phyloP scores from a whole-genome alignment of 2,329 filamentous ascomycete genomes.

The Scedosporium apiospermum region DNA sequence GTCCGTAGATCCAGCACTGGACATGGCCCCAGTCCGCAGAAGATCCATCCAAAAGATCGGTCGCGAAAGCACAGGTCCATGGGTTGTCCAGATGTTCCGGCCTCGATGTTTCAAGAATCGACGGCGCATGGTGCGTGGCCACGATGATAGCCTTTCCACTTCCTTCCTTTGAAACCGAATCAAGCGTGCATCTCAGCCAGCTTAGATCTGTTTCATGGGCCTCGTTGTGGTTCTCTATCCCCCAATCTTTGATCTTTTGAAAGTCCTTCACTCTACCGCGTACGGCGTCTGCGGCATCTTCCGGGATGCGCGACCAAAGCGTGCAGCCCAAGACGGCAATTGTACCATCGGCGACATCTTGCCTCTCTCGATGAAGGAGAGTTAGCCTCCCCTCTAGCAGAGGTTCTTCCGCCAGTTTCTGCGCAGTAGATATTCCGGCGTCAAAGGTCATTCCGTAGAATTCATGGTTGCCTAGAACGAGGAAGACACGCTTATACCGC shows the following conservation, averaged over 20 bases:
- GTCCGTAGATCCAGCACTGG: constrained; percentile 35
- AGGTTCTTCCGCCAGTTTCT: constrained; percentile 26
- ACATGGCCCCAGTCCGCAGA: constrained; percentile 14
- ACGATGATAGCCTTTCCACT: constrained; percentile 29
- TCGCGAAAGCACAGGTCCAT: constrained; percentile 41
- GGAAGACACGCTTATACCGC: constrained; percentile 32
- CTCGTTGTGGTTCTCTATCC: constrained; percentile 35
- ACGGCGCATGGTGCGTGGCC: constrained; percentile 49
- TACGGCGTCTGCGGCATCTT: constrained; percentile 27
- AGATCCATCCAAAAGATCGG: constrained; percentile 24
- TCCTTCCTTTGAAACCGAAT: background rate
- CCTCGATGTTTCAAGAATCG: constrained; percentile 33
- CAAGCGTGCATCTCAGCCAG: constrained; percentile 31
- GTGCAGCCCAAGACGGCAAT: constrained; percentile 49
- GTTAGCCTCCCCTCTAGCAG: constrained; percentile 26
- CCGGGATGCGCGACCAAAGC: constrained; percentile 42
- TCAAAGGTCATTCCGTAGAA: constrained; percentile 35
- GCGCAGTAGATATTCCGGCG: constrained; percentile 25
- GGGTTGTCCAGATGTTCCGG: constrained; percentile 37
- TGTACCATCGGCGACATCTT: constrained; percentile 22
- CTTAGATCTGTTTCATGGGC: constrained; percentile 34
- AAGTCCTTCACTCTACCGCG: constrained; percentile 41
- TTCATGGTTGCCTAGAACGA: constrained; percentile 45
- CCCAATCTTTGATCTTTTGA: constrained; percentile 40
- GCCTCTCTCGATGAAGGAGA: constrained; percentile 33